Evolutionary conservation across 163 green algal species (phyloP).

Genomic region (Dunaliella salina): DNA sequence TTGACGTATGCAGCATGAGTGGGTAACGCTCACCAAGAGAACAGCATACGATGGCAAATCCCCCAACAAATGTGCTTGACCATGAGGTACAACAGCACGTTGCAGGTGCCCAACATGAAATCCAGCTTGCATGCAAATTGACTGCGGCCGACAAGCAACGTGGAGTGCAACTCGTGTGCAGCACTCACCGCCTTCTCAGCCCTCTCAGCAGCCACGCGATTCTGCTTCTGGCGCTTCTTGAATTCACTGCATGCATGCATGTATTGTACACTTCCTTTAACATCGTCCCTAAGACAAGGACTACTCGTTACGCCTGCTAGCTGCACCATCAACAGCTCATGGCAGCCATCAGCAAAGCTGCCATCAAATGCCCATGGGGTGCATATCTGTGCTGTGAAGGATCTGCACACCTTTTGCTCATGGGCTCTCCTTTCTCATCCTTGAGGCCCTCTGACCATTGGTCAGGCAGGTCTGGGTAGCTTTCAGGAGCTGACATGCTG

Average conservation of each 20-base stretch:
- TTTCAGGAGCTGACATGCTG: slow-evolving; percentile 17
- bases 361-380: too few species aligned
- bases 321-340: too few species aligned
- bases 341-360: too few species aligned
- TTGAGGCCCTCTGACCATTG: slow-evolving; percentile 78
- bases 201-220: slow-evolving; percentile 64
- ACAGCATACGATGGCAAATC: too few species aligned
- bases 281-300: neutral
- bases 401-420: slow-evolving; percentile 81
- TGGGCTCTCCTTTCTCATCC: slow-evolving; percentile 74
- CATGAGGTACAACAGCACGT: too few species aligned
- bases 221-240: slow-evolving; percentile 81
- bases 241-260: slow-evolving; percentile 67
- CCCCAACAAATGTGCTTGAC: too few species aligned
- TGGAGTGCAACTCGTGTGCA: neutral
- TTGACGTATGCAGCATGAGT: too few species aligned
- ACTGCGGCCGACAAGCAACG: too few species aligned
- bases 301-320: neutral
- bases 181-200: slow-evolving; percentile 76
- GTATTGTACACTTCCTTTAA: neutral
- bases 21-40: too few species aligned
- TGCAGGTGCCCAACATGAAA: too few species aligned
- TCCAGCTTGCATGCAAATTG: too few species aligned
- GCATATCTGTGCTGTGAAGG: too few species aligned
- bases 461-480: slow-evolving; percentile 60